Evolutionary conservation across 116 monocot genomes (phyloP).

Genomic region (Cymodocea nodosa): DNA sequence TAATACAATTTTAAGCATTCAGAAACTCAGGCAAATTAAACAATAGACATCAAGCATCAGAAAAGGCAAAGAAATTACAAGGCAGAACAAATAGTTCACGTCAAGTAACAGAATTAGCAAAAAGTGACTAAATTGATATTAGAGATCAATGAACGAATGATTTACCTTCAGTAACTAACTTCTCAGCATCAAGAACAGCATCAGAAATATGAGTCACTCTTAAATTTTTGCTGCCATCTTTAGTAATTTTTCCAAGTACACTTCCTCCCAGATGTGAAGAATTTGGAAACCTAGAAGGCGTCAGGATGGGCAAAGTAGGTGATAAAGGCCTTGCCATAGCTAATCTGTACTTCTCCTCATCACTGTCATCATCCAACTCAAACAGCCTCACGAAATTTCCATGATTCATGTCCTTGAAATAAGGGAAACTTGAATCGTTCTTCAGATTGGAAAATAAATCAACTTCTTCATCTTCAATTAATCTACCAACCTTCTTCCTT

Average conservation of each 20-base stretch:
- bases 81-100: not conserved
- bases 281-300: conserved; percentile 10
- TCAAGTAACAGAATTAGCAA: not conserved
- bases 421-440: not conserved
- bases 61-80: not conserved
- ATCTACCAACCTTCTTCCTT: not conserved
- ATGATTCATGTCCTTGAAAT: conserved; percentile 24
- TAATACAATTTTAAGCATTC: not conserved
- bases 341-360: conserved; percentile 51
- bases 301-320: conserved; percentile 60
- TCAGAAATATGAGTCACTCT: not conserved
- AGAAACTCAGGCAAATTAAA: not conserved
- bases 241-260: not conserved
- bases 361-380: conserved; percentile 49
- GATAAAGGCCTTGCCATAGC: conserved; percentile 69
- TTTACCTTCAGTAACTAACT: not conserved
- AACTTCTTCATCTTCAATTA: not conserved
- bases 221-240: not conserved
- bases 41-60: not conserved
- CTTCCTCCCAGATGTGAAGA: conserved; percentile 9
- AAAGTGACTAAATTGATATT: not conserved
- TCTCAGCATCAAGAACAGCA: not conserved
- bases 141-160: too few relatives aligned
- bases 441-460: not conserved
- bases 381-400: conserved; percentile 53